phyloP scores from a whole-genome alignment of 495 filamentous ascomycete species.

The Daldinia bambusicola region DNA sequence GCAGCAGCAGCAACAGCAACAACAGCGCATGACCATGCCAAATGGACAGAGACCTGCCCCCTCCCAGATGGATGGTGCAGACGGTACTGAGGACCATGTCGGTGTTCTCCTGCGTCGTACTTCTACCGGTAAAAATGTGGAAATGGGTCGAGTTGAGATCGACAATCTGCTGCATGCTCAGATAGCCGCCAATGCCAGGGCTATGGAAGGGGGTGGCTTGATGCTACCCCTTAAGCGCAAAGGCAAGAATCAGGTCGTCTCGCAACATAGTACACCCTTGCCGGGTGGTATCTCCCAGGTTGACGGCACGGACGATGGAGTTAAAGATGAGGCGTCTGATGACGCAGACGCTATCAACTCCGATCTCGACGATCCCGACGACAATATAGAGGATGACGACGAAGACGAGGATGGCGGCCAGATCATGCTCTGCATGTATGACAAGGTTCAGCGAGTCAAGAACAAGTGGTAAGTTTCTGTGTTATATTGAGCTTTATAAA shows the following conservation, averaged over 20 bases:
- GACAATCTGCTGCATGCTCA: constrained; percentile 71
- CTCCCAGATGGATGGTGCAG: constrained; percentile 79
- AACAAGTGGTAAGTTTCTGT: constrained; percentile 87
- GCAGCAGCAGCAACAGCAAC: constrained; percentile 54
- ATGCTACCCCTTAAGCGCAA: constrained; percentile 72
- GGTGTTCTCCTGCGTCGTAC: constrained; percentile 62
- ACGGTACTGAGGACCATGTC: constrained; percentile 66
- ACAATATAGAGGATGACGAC: constrained; percentile 79
- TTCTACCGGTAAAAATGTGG: constrained; percentile 50
- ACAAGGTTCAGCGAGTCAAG: constrained; percentile 99
- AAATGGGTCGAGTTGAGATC: constrained; percentile 65
- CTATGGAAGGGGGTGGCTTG: constrained; percentile 82
- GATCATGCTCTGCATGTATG: constrained; percentile 98
- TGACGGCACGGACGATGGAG: constrained; percentile 74
- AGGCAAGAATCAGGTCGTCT: constrained; percentile 44
- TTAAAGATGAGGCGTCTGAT: constrained; percentile 68
- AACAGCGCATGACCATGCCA: constrained; percentile 52
- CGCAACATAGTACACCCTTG: constrained; percentile 38
- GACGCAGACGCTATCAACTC: constrained; percentile 99
- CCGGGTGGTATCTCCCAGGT: constrained; percentile 58
- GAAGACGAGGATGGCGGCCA: constrained; percentile 83
- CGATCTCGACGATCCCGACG: constrained; percentile 94
- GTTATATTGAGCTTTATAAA: not conserved
- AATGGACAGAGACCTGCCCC: constrained; percentile 55
- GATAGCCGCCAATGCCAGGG: constrained; percentile 72